phyloP scores from a whole-genome alignment of 2,329 filamentous ascomycete species.

The Drechslerella coelobrocha region DNA sequence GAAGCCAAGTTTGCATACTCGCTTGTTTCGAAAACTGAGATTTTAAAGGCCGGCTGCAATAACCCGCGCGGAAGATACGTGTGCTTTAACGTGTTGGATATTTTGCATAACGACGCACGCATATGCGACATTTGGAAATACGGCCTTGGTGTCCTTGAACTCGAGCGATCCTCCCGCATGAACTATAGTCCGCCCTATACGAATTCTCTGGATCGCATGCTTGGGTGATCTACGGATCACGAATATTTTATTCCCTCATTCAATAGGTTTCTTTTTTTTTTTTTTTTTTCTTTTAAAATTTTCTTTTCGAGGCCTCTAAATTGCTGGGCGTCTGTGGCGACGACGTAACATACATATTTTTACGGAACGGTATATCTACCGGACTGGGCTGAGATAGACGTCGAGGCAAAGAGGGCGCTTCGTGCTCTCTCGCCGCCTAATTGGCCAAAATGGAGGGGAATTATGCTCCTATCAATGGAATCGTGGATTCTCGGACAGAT shows the following conservation, averaged over 20 bases:
- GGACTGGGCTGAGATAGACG: not conserved
- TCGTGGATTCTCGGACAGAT: conserved; percentile 10
- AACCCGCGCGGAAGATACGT: conserved; percentile 26
- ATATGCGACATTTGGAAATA: conserved; percentile 46
- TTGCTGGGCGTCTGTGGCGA: no score
- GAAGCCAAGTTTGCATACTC: conserved; percentile 3
- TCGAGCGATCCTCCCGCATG: conserved; percentile 26
- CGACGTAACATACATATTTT: no score
- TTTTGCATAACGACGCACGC: conserved; percentile 32
- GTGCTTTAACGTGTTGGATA: conserved; percentile 28
- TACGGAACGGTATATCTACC: not conserved
- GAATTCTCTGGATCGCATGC: conserved; percentile 21
- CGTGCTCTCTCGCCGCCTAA: conserved; percentile 15
- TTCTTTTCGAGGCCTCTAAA: no score
- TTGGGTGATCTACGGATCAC: conserved; percentile 26
- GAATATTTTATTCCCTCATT: conserved; percentile 18
- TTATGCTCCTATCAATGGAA: conserved; percentile 14
- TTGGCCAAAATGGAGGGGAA: conserved; percentile 37
- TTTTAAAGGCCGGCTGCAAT: conserved; percentile 2
- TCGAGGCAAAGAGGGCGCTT: conserved; percentile 11
- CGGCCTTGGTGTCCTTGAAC: conserved; percentile 44
- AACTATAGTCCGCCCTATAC: conserved; percentile 9
- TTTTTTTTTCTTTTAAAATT: not conserved
- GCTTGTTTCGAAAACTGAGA: not conserved
- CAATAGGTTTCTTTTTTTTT: conserved; percentile 1